These are phyloP conservation scores for bread wheat (Triticum aestivum) DNA, from an alignment of 176 grass and related monocot genomes.

Conservation along the genomic window IWGSC_CS_RefSeq_v2.1 NC_057808.1:84987357-84987856, in stretches of 20 bases:
- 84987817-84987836: conserved; percentile 33
- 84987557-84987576: not conserved
- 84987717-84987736: conserved; percentile 34
- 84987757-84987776: conserved; percentile 9
- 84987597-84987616: not conserved
- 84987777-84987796: conserved; percentile 40
- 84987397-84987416: not conserved
- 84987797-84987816: not conserved
- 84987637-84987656: not conserved
- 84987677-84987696: not conserved
- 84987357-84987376: conserved; percentile 11
- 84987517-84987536: not conserved
- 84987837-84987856: not conserved
- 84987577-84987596: not conserved
- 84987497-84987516: not conserved
- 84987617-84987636: conserved; percentile 16
- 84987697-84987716: not conserved
- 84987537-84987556: not conserved
- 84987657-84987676: conserved; percentile 20
- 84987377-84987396: conserved; percentile 6
- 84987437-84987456: not conserved
- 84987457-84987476: conserved; percentile 27
- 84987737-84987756: conserved; percentile 10
- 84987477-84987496: not conserved
- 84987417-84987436: not conserved